Conservation (phyloP, 176 grass and related monocot species). For the Avena atlantica region DNA sequence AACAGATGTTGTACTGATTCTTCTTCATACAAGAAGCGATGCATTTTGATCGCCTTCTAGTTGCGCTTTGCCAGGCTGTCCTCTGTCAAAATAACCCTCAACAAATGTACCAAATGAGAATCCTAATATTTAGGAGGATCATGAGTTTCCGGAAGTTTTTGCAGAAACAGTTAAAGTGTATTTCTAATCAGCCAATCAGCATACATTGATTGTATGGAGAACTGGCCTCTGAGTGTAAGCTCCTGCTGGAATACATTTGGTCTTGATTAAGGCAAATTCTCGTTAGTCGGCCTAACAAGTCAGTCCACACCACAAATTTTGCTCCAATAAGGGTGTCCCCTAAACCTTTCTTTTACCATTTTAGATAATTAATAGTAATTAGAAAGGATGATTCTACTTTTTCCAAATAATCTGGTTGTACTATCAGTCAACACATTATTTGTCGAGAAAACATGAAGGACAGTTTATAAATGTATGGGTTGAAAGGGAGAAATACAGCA, state of each 20-base stretch:
- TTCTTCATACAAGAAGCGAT: background rate
- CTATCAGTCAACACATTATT: background rate
- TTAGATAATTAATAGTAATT: background rate
- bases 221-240: background rate
- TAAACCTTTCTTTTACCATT: background rate
- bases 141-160: background rate
- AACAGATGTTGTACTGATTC: background rate
- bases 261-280: background rate
- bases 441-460: background rate
- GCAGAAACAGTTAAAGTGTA: background rate
- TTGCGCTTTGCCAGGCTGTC: background rate
- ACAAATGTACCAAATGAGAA: background rate
- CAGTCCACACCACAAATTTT: slow-evolving; percentile 7
- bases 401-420: background rate
- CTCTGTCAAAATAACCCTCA: background rate
- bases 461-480: background rate
- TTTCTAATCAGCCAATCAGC: background rate
- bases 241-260: background rate
- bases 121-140: background rate
- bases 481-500: background rate
- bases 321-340: background rate
- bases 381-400: background rate
- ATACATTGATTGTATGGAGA: background rate
- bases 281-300: background rate
- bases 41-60: background rate